Evolutionary conservation across 306 rosid species (phyloP).

Genomic region (Cucurbita maxima): DNA sequence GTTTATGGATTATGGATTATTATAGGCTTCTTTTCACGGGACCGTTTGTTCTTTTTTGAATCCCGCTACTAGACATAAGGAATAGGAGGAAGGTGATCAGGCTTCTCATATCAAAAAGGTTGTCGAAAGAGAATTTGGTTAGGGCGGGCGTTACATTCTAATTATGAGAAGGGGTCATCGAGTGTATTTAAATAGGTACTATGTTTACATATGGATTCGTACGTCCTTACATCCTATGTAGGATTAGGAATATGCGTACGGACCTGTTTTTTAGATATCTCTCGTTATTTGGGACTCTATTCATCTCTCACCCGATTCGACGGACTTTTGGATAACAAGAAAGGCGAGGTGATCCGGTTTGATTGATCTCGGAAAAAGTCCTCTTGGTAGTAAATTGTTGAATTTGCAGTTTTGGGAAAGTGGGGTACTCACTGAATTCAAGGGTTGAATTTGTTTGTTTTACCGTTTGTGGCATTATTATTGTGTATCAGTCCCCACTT

Average conservation of each 20-base stretch:
- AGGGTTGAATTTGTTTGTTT: background rate
- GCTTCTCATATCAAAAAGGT: background rate
- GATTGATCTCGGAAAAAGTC: too few species aligned
- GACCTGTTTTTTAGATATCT: background rate
- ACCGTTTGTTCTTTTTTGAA: background rate
- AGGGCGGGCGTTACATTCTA: too few species aligned
- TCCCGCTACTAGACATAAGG: background rate
- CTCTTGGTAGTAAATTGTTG: background rate
- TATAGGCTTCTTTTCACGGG: background rate
- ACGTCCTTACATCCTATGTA: background rate
- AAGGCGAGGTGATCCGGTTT: too few species aligned
- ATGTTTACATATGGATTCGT: background rate
- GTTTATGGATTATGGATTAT: background rate
- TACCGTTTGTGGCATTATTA: background rate
- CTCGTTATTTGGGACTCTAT: background rate
- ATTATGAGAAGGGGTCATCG: background rate
- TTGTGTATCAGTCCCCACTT: background rate
- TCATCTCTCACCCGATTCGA: background rate
- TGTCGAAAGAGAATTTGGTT: background rate
- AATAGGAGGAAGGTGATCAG: background rate
- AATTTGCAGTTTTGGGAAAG: background rate
- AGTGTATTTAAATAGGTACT: background rate
- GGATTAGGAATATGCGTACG: constrained; percentile 1
- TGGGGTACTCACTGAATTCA: background rate
- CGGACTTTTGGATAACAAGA: too few species aligned